phyloP scores from a whole-genome alignment of 2,329 filamentous ascomycete genomes.

The Paraconiothyrium brasiliense region DNA sequence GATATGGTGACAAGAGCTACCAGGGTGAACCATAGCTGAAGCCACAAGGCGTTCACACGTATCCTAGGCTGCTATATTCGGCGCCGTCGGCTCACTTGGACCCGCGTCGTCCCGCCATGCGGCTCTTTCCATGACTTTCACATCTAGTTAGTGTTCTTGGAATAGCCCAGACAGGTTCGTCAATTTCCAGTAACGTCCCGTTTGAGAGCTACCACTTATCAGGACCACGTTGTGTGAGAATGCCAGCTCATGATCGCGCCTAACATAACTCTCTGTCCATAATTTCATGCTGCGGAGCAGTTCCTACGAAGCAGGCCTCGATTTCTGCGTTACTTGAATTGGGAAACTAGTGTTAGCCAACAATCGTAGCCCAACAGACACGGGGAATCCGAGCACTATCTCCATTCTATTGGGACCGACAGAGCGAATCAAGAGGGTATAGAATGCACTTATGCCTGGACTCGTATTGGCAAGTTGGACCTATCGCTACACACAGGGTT shows the following conservation, averaged over 20 bases:
- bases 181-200: background rate
- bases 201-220: background rate
- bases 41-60: background rate
- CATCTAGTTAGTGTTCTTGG: background rate
- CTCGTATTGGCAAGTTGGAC: background rate
- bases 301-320: background rate
- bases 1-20: background rate
- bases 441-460: background rate
- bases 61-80: background rate
- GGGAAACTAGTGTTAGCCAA: background rate
- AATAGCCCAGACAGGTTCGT: background rate
- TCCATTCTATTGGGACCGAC: background rate
- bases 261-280: background rate
- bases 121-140: background rate
- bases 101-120: background rate
- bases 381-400: background rate
- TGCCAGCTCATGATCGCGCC: background rate
- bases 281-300: background rate
- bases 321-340: background rate
- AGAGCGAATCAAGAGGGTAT: background rate
- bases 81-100: background rate
- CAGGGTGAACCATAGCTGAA: background rate
- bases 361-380: background rate
- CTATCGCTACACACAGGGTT: too few relatives aligned
- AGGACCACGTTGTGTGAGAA: background rate